Percentiles rank a stretch among this genome's conserved stretches.
Conservation (phyloP, 192 early-diverging fungal species). For the Allomyces javanicus region DNA sequence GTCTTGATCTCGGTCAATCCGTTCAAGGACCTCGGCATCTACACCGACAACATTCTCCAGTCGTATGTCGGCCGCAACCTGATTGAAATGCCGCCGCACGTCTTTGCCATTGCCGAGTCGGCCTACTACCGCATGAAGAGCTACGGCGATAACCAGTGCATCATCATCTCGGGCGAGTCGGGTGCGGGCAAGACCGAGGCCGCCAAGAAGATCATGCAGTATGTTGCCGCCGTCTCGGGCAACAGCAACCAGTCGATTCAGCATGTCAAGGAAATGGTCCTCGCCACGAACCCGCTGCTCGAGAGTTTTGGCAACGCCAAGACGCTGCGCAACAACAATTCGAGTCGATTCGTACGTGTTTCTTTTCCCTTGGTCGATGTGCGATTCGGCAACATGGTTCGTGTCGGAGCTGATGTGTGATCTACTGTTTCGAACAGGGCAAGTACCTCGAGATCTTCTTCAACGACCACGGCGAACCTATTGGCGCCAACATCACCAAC, state of each 20-base stretch:
- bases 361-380: not conserved
- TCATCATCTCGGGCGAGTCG: conserved; percentile 93
- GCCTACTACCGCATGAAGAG: conserved; percentile 83
- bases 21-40: conserved; percentile 87
- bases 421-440: conserved; percentile 28
- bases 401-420: not conserved
- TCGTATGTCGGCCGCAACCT: conserved; percentile 71
- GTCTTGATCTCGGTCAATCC: conserved; percentile 83
- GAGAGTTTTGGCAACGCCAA: conserved; percentile 99
- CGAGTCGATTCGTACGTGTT: conserved; percentile 68
- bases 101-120: conserved; percentile 88
- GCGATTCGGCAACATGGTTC: not conserved
- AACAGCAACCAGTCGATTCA: conserved; percentile 54
- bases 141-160: conserved; percentile 98
- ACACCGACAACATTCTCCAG: conserved; percentile 72
- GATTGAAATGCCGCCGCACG: conserved; percentile 84
- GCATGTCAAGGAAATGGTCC: conserved; percentile 92
- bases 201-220: conserved; percentile 90
- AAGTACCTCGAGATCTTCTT: conserved; percentile 99
- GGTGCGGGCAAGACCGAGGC: conserved; percentile 87
- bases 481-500: conserved; percentile 94
- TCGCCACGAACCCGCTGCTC: conserved; percentile 94
- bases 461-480: conserved; percentile 71
- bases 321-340: conserved; percentile 96
- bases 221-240: conserved; percentile 88